A percentile compares a stretch with the other conserved stretches of the same genome.
phyloP scores from a whole-genome alignment of 2,329 filamentous ascomycete species.

The Pseudogymnoascus sp. region DNA sequence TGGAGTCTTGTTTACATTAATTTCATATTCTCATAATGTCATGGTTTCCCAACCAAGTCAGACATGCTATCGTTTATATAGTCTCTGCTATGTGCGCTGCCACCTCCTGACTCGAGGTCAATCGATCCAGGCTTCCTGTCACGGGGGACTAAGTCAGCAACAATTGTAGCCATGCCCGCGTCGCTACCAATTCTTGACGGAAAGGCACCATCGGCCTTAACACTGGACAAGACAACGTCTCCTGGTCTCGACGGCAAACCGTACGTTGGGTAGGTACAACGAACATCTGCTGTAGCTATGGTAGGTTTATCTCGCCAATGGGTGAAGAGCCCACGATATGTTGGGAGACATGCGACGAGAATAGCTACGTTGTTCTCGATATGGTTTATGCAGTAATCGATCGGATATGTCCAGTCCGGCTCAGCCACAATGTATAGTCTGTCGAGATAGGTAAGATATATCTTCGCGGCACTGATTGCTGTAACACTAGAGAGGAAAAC shows the following conservation, averaged over 20 bases:
- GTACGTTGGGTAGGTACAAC: neutral
- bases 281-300: neutral
- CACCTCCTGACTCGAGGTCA: neutral
- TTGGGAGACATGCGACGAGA: neutral
- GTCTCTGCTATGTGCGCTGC: neutral
- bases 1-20: neutral
- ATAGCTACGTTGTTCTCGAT: neutral
- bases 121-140: neutral
- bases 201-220: neutral
- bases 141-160: neutral
- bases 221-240: neutral
- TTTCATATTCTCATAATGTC: neutral
- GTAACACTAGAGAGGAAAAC: neutral
- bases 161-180: neutral
- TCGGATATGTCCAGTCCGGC: neutral
- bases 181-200: neutral
- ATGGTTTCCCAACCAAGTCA: neutral
- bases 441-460: neutral
- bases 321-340: neutral
- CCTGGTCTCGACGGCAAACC: neutral
- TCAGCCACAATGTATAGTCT: neutral
- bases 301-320: neutral
- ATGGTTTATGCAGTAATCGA: neutral
- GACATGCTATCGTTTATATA: neutral
- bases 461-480: neutral